Percentiles rank a stretch among this genome's conserved stretches.
phyloP scores from a whole-genome alignment of 805 yeast genomes.

The Pichia scutulata region DNA sequence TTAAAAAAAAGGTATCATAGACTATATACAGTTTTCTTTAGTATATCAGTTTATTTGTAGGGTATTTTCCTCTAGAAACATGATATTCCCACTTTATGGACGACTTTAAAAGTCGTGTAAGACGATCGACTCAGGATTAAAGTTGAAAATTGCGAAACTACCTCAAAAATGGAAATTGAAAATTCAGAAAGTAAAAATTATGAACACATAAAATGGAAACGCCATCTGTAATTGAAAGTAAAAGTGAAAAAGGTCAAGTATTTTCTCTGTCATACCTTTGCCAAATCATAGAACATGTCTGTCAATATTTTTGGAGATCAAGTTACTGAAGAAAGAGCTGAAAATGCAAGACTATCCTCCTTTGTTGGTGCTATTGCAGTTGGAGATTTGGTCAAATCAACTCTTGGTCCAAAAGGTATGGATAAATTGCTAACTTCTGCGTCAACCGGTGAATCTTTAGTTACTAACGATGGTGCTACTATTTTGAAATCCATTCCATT shows the following conservation, averaged over 20 bases:
- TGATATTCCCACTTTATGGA: not conserved
- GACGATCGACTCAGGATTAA: not conserved
- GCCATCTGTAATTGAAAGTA: not conserved
- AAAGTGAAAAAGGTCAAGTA: not conserved
- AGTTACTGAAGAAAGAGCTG: conserved; percentile 96
- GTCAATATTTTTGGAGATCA: conserved; percentile 96
- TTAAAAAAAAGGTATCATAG: too few species aligned
- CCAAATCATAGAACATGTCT: conserved; percentile 36
- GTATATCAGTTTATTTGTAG: too few species aligned
- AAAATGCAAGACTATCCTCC: conserved; percentile 94
- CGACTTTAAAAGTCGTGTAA: too few species aligned
- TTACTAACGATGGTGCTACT: conserved; percentile 98
- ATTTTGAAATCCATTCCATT: conserved; percentile 88
- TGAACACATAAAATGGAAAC: not conserved
- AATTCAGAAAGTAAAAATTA: not conserved
- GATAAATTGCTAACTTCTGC: conserved; percentile 90
- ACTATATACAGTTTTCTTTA: too few species aligned
- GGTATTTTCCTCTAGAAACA: not conserved
- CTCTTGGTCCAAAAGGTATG: conserved; percentile 99
- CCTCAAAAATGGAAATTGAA: not conserved
- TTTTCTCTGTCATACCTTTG: not conserved
- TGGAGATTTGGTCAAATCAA: conserved; percentile 90
- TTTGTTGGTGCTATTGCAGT: conserved; percentile 99
- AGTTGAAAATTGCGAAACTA: not conserved
- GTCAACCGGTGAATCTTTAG: conserved; percentile 65